A percentile compares a stretch with the other conserved stretches of the same genome.
These are phyloP conservation scores for Rhodomyrtus tomentosa DNA, from an alignment of 345 rosid species.

Conservation along the genomic window DNA sequence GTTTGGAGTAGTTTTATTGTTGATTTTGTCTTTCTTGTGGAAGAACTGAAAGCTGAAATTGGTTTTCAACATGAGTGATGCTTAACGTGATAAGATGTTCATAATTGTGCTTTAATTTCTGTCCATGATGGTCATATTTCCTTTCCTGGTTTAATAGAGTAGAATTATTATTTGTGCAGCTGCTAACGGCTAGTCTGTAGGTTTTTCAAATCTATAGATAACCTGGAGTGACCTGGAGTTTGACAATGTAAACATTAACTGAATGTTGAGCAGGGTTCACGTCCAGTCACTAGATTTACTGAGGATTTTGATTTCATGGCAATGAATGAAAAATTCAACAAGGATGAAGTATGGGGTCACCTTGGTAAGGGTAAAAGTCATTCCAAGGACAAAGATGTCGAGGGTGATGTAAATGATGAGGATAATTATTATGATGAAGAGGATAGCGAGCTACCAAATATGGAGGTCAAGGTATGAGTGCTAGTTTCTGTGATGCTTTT, in stretches of 20 bases:
- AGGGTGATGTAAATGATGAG: slow-evolving; percentile 29
- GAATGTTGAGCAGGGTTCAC: slow-evolving; percentile 24
- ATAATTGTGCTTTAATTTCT: background rate
- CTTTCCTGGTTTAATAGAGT: background rate
- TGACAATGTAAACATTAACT: background rate
- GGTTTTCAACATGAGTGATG: background rate
- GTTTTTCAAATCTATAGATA: background rate
- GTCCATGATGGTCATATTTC: background rate
- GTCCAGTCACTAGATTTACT: slow-evolving; percentile 51
- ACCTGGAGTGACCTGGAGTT: background rate
- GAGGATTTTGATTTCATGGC: slow-evolving; percentile 91
- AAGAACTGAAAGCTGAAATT: background rate
- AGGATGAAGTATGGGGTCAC: slow-evolving; percentile 96
- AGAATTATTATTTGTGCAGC: background rate
- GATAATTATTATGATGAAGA: slow-evolving; percentile 41
- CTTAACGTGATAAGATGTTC: background rate
- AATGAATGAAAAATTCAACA: slow-evolving; percentile 93
- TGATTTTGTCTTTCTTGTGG: background rate
- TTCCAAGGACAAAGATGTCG: slow-evolving; percentile 23
- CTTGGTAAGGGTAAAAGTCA: slow-evolving; percentile 61
- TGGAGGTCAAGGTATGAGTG: slow-evolving; percentile 28
- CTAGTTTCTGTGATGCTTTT: background rate
- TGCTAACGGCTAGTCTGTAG: background rate
- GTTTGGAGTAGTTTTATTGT: background rate
- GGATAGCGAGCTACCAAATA: slow-evolving; percentile 37